Evolutionary conservation across 2,329 filamentous ascomycete genomes (phyloP).

Genomic region (Arthrobotrys iridis): DNA sequence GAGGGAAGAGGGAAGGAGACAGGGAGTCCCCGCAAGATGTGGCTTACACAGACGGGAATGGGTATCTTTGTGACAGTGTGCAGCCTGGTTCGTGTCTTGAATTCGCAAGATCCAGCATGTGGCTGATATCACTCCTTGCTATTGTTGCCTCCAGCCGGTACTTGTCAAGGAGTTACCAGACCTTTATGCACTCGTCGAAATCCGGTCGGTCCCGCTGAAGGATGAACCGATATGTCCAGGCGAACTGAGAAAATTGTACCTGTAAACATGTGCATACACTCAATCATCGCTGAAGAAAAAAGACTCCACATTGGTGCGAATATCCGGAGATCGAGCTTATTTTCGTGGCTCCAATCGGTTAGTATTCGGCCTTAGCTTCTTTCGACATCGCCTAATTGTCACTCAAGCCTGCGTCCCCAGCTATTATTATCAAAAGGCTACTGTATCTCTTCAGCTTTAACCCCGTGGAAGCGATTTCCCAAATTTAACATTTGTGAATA

Average conservation of each 20-base stretch:
- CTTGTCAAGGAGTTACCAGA: slow-evolving; percentile 1
- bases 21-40: slow-evolving; percentile 52
- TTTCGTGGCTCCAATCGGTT: slow-evolving; percentile 55
- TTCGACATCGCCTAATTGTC: slow-evolving; percentile 50
- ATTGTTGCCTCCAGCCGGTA: slow-evolving; percentile 40
- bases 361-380: slow-evolving; percentile 45
- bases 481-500: slow-evolving; percentile 39
- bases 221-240: slow-evolving; percentile 19
- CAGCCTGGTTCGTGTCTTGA: slow-evolving; percentile 52
- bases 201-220: slow-evolving; percentile 35
- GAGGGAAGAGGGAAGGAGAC: slow-evolving; percentile 31
- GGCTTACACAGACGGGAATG: slow-evolving; percentile 52
- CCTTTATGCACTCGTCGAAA: slow-evolving; percentile 41
- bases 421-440: slow-evolving; percentile 49
- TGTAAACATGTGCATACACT: not conserved
- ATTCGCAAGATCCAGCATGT: slow-evolving; percentile 54
- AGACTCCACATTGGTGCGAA: slow-evolving; percentile 28
- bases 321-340: slow-evolving; percentile 52
- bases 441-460: slow-evolving; percentile 29
- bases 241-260: slow-evolving; percentile 5
- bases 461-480: slow-evolving; percentile 52
- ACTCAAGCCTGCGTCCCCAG: slow-evolving; percentile 18
- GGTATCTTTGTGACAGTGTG: slow-evolving; percentile 39
- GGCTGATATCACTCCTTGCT: slow-evolving; percentile 45
- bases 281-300: slow-evolving; percentile 10